phyloP scores from a whole-genome alignment of 2,329 filamentous ascomycete species.

The Ceratocystis diversiconidia region DNA sequence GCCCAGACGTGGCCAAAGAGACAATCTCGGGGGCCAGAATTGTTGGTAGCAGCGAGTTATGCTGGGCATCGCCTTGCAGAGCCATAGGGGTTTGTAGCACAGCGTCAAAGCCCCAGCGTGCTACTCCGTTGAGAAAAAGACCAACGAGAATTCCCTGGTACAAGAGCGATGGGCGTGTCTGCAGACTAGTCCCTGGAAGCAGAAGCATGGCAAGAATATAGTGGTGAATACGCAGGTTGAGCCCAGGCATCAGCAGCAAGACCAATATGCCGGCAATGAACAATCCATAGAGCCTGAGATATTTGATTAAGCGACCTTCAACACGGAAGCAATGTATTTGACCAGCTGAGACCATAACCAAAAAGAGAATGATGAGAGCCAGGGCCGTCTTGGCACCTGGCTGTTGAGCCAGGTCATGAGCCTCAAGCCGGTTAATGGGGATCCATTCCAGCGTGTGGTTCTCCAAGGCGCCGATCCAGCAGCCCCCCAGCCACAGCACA shows the following conservation, averaged over 20 bases:
- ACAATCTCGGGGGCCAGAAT: constrained; percentile 34
- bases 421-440: constrained; percentile 80
- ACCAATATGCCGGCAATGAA: constrained; percentile 54
- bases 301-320: constrained; percentile 65
- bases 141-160: constrained; percentile 86
- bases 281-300: constrained; percentile 62
- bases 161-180: constrained; percentile 68
- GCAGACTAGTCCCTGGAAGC: constrained; percentile 75
- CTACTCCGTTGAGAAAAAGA: constrained; percentile 85
- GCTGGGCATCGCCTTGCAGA: constrained; percentile 53
- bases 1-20: neutral
- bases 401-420: constrained; percentile 75
- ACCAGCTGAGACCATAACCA: constrained; percentile 52
- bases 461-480: constrained; percentile 81
- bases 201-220: constrained; percentile 82
- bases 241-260: constrained; percentile 55
- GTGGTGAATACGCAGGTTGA: constrained; percentile 82
- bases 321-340: constrained; percentile 80
- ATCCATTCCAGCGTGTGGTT: constrained; percentile 95
- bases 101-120: constrained; percentile 83
- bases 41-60: constrained; percentile 46
- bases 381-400: constrained; percentile 78
- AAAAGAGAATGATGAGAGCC: constrained; percentile 56
- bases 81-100: constrained; percentile 69
- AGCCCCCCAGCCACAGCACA: constrained; percentile 74